Conservation (phyloP, 2,329 filamentous ascomycete genomes). For the Penicillium rolfsii region DNA sequence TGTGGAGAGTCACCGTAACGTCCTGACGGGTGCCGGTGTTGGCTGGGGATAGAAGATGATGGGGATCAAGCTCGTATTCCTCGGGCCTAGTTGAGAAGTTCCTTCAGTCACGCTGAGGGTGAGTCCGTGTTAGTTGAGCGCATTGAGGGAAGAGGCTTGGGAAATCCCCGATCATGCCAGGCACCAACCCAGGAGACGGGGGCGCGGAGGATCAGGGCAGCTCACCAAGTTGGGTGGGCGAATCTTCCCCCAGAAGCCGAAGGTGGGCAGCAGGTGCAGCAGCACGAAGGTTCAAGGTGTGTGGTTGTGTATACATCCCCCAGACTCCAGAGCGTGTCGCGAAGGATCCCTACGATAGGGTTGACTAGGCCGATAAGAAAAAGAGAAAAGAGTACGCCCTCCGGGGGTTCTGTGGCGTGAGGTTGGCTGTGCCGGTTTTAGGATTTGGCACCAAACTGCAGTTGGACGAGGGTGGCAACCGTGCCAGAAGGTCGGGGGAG, state of each 20-base stretch:
- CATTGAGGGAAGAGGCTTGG: neutral
- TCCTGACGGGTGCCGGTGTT: neutral
- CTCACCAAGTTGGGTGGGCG: neutral
- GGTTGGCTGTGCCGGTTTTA: neutral
- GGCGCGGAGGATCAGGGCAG: neutral
- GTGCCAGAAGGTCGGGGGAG: neutral
- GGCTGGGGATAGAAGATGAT: neutral
- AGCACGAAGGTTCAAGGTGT: neutral
- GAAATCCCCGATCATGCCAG: neutral
- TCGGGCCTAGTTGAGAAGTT: neutral
- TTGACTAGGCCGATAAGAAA: neutral
- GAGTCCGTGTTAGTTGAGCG: neutral
- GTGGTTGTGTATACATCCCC: conserved; percentile 4
- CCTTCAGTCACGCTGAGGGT: neutral
- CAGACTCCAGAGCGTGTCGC: neutral
- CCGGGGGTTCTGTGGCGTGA: neutral
- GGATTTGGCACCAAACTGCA: neutral
- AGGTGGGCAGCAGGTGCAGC: neutral
- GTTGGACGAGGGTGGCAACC: neutral
- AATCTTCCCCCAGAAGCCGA: neutral
- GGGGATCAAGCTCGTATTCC: neutral
- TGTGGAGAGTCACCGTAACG: neutral
- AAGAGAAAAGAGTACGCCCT: neutral
- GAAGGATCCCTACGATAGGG: neutral
- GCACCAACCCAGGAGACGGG: neutral